Percentiles rank a stretch among this genome's conserved stretches.
Conservation (phyloP, 371 early-diverging fungal species). For the Cokeromyces recurvatus region DNA sequence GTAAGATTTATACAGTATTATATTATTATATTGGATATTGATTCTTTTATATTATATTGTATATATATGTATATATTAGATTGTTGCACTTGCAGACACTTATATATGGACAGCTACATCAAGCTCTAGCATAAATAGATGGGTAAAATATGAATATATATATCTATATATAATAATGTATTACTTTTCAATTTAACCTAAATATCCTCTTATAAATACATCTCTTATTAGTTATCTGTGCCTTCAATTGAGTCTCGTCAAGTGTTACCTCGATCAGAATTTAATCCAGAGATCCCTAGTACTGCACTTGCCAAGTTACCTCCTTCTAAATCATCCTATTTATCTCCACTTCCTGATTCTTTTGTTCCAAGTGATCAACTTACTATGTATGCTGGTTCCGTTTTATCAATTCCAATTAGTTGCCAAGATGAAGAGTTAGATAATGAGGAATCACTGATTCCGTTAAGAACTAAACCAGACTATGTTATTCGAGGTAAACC, state of each 20-base stretch:
- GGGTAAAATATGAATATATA: constrained; percentile 49
- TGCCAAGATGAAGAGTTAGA: constrained; percentile 42
- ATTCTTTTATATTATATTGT: too few relatives aligned
- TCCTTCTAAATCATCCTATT: constrained; percentile 27
- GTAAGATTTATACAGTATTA: too few relatives aligned
- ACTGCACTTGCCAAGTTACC: constrained; percentile 42
- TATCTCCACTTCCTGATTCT: constrained; percentile 24
- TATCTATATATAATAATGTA: too few relatives aligned
- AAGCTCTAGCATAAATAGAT: constrained; percentile 75
- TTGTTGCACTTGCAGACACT: constrained; percentile 72
- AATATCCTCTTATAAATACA: too few relatives aligned
- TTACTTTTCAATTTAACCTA: too few relatives aligned
- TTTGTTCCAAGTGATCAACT: constrained; percentile 33
- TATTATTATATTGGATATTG: too few relatives aligned
- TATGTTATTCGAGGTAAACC: constrained; percentile 38
- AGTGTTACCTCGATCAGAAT: constrained; percentile 39
- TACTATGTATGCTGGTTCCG: constrained; percentile 44
- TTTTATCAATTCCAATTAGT: constrained; percentile 48
- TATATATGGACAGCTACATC: constrained; percentile 93
- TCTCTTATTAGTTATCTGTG: constrained; percentile 43
- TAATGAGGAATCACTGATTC: constrained; percentile 33
- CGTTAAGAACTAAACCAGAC: constrained; percentile 37
- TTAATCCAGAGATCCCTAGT: constrained; percentile 40
- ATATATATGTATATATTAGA: constrained; percentile 26
- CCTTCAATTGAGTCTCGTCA: constrained; percentile 45